Percentiles rank a stretch among this genome's conserved stretches.
These are phyloP conservation scores for Stereum hirsutum DNA, from an alignment of 1,284 basidiomycete genomes.

Conservation along the genomic window DNA sequence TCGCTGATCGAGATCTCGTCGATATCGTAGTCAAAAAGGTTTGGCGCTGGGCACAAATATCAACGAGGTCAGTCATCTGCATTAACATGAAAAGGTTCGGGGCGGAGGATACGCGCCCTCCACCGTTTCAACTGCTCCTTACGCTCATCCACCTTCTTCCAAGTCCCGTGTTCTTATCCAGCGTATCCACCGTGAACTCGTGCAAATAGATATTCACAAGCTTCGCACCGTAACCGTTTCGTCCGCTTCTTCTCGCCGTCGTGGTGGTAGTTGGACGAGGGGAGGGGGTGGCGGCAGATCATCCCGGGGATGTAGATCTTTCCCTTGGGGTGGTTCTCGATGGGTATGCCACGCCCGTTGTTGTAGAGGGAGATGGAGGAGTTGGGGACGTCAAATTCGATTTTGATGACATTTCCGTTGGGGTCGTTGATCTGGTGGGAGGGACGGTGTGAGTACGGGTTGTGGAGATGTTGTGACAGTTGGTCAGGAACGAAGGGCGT, in stretches of 20 bases:
- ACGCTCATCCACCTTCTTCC: conserved; percentile 98
- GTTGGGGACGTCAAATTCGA: conserved; percentile 80
- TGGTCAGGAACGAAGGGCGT: too few species aligned
- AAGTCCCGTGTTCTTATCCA: conserved; percentile 80
- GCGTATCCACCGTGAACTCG: conserved; percentile 95
- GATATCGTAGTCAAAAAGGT: conserved; percentile 89
- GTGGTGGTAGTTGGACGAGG: conserved; percentile 98
- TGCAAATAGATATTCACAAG: conserved; percentile 98
- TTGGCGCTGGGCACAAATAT: conserved; percentile 74
- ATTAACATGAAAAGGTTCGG: background rate
- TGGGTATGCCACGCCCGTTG: conserved; percentile 94
- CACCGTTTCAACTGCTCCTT: conserved; percentile 98
- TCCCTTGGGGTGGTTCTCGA: conserved; percentile 92
- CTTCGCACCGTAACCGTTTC: conserved; percentile 98
- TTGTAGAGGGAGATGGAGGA: conserved; percentile 91
- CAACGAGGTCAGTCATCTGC: conserved; percentile 4
- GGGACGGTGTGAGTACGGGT: too few species aligned
- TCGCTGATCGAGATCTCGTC: conserved; percentile 85
- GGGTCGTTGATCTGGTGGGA: conserved; percentile 76
- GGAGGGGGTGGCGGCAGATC: conserved; percentile 94
- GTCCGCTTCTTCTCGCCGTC: conserved; percentile 98
- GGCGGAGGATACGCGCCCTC: conserved; percentile 38
- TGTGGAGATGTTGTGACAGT: too few species aligned
- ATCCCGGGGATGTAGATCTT: conserved; percentile 96
- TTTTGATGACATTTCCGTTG: conserved; percentile 84